Evolutionary conservation across 2,329 filamentous ascomycete species (phyloP), one percentile per base, ranked within the genome.

Genomic region (Sporothrix phasma): DNA sequence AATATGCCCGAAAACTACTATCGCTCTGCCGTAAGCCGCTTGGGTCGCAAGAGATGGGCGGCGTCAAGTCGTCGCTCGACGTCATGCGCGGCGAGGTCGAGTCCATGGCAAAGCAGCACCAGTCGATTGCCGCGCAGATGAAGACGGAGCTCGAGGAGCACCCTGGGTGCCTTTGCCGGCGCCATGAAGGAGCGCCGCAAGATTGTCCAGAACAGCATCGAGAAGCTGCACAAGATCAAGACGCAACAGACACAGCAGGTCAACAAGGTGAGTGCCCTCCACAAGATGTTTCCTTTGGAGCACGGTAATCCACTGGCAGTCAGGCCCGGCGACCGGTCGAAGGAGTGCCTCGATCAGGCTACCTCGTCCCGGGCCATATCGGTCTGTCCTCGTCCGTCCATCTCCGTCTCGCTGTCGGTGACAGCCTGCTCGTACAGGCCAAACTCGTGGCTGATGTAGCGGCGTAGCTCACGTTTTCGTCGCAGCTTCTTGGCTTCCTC

Each of bases 341-440:
- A 99, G 75, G 95, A 99, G 70, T 97, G 93, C 73, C 81, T 99
- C 51, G 74, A 97, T 99, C 75, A 99, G 94, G 94, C 45, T 99
- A 99, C 73, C 84, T 99, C 4, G 94, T 95, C 3, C 94, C 99
- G 76, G 94, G 94, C 10, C 95, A 99, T 74, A 99, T 99, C n/a
- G n/a, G n/a, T n/a, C n/a, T n/a, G 39, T 31, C 24, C n/a, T n/a
- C n/a, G n/a, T n/a, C n/a, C n/a, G n/a, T n/a, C n/a, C n/a, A n/a
- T n/a, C n/a, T n/a, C n/a, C 8, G 45, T 24, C 24, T 59, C 56
- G 8, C 24, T 24, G 24, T 59, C 56, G 24, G 39, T 45, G 24
- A 45, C 10, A 6, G 56, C 56, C 6, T 45, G 56, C 24, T 45
- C 37, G 24, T 45, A 46, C 10, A 99, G 78, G 92, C 93, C 24